phyloP scores from a whole-genome alignment of 1,139 yeast genomes.

The Wickerhamiella pararugosa region DNA sequence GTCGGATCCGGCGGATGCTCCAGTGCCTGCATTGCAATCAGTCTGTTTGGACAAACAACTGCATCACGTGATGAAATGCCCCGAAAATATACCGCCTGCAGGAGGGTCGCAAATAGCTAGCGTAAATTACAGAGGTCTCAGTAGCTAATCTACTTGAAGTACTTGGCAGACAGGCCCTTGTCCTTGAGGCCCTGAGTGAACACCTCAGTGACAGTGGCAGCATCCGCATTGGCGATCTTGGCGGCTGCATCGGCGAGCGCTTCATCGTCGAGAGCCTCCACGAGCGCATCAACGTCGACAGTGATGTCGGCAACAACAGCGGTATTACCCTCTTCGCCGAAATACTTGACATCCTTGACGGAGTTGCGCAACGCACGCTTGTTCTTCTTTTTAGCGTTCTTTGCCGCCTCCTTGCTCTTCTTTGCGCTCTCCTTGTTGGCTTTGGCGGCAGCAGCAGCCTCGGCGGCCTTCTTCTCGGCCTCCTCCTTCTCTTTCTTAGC shows the following conservation, averaged over 20 bases:
- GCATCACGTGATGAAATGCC: too few species aligned
- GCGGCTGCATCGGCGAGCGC: conserved; percentile 54
- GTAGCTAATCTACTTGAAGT: conserved; percentile 9
- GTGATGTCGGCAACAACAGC: conserved; percentile 36
- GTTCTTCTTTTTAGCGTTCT: conserved; percentile 97
- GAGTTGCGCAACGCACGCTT: conserved; percentile 80
- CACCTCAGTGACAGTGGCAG: conserved; percentile 11
- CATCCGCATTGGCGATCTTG: conserved; percentile 10
- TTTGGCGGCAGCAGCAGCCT: conserved; percentile 45
- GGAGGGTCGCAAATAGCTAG: too few species aligned
- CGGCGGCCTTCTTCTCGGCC: conserved; percentile 74
- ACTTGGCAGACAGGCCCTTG: conserved; percentile 15
- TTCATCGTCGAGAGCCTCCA: conserved; percentile 66
- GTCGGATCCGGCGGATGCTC: conserved; percentile 16
- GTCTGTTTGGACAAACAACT: too few species aligned
- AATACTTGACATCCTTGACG: conserved; percentile 73
- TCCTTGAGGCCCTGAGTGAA: conserved; percentile 12
- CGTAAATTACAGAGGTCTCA: too few species aligned
- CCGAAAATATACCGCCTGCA: too few species aligned
- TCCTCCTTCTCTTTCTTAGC: conserved; percentile 71
- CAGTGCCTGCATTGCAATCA: conserved; percentile 8
- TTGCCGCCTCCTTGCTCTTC: conserved; percentile 77
- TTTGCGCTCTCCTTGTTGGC: conserved; percentile 34
- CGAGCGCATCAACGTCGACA: conserved; percentile 60
- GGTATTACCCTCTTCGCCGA: conserved; percentile 46